These are phyloP conservation scores for Melastoma candidum DNA, from an alignment of 441 rosid genomes.

Conservation along the genomic window DNA sequence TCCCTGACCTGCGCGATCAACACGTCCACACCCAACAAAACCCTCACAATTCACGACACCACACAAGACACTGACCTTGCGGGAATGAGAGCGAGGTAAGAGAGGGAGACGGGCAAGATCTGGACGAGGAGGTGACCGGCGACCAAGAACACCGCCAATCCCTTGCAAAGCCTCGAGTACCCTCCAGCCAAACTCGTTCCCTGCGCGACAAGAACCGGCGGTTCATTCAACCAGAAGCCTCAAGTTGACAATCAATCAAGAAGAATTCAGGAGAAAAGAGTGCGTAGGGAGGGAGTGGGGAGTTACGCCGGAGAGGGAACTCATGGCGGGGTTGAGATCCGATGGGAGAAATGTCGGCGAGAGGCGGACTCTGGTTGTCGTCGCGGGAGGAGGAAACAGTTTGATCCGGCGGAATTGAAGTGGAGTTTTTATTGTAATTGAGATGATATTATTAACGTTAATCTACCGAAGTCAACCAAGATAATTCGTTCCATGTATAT, in stretches of 20 bases:
- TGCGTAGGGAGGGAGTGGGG: not conserved
- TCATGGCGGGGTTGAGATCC: not conserved
- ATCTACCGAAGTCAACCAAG: too few relatives aligned
- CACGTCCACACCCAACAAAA: too few relatives aligned
- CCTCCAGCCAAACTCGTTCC: slow-evolving; percentile 54
- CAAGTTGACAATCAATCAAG: not conserved
- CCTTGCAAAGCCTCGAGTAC: slow-evolving; percentile 89
- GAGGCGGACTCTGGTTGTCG: too few relatives aligned
- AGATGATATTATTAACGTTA: too few relatives aligned
- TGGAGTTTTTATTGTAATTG: too few relatives aligned
- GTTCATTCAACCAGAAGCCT: too few relatives aligned
- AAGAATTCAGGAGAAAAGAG: not conserved
- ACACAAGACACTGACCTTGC: slow-evolving; percentile 41
- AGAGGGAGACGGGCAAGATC: slow-evolving; percentile 60
- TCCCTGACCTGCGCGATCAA: too few relatives aligned
- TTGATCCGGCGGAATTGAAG: too few relatives aligned
- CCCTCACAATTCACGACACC: too few relatives aligned
- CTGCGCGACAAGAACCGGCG: slow-evolving; percentile 15
- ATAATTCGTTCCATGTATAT: too few relatives aligned
- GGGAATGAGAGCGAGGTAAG: slow-evolving; percentile 83
- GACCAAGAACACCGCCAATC: slow-evolving; percentile 66
- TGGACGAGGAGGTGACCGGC: slow-evolving; percentile 72
- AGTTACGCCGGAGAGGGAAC: slow-evolving; percentile 7
- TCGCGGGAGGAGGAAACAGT: too few relatives aligned
- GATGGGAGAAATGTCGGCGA: too few relatives aligned